Evolutionary conservation across 805 yeast genomes (phyloP).

Genomic region (Lipomyces spencermartinsiae): DNA sequence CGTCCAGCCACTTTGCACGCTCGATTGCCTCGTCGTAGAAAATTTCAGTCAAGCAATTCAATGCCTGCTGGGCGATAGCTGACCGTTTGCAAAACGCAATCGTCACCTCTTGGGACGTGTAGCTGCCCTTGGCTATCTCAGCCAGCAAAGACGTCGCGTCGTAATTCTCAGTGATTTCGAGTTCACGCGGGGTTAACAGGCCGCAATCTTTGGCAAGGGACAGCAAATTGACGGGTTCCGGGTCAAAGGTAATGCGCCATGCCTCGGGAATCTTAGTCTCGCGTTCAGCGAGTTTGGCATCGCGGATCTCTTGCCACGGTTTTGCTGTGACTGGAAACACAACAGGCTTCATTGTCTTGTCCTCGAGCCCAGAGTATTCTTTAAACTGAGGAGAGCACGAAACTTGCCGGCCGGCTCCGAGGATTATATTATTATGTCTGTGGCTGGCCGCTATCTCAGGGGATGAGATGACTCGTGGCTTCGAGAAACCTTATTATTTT

Average conservation of each 20-base stretch:
- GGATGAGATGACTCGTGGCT: no score
- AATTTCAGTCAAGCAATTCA: slow-evolving; percentile 47
- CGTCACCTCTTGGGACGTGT: slow-evolving; percentile 55
- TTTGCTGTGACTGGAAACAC: slow-evolving; percentile 25
- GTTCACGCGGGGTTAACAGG: slow-evolving; percentile 39
- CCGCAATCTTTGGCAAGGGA: slow-evolving; percentile 35
- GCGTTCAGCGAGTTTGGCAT: slow-evolving; percentile 51
- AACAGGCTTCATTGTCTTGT: slow-evolving; percentile 28
- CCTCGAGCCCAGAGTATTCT: background rate
- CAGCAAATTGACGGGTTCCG: slow-evolving; percentile 19
- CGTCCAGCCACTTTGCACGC: slow-evolving; percentile 63
- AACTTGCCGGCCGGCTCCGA: background rate
- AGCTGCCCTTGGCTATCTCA: slow-evolving; percentile 44
- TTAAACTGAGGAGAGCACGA: background rate
- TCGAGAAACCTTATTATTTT: no score
- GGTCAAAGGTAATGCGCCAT: slow-evolving; percentile 48
- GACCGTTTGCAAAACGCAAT: slow-evolving; percentile 63
- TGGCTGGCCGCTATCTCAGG: no score
- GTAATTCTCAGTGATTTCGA: slow-evolving; percentile 41
- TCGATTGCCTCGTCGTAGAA: slow-evolving; percentile 65
- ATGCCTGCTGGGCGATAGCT: slow-evolving; percentile 62
- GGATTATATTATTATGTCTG: no score
- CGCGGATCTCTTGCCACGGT: slow-evolving; percentile 52
- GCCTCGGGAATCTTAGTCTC: slow-evolving; percentile 53
- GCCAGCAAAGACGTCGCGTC: slow-evolving; percentile 38